phyloP scores from a whole-genome alignment of 495 filamentous ascomycete species.

The Penicillium psychrofluorescens region DNA sequence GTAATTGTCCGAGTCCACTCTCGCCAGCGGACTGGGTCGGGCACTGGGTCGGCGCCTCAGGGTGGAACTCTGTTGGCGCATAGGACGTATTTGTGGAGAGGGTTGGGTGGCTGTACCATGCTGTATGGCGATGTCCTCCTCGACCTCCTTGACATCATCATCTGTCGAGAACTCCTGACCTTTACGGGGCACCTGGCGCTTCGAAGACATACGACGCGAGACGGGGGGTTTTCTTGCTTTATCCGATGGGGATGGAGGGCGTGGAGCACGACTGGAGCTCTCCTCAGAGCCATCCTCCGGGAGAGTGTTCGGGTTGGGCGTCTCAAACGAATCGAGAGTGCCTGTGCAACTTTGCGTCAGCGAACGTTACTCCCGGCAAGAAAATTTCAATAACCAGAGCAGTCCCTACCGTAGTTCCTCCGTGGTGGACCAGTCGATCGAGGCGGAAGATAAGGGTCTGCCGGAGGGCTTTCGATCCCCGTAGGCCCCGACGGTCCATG shows the following conservation, averaged over 20 bases:
- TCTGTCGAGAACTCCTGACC: slow-evolving; percentile 91
- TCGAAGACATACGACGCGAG: slow-evolving; percentile 66
- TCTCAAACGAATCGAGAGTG: slow-evolving; percentile 27
- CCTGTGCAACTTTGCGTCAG: slow-evolving; percentile 17
- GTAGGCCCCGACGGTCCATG: slow-evolving; percentile 5
- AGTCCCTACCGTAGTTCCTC: slow-evolving; percentile 28
- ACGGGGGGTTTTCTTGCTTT: slow-evolving; percentile 66
- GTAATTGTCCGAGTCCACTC: slow-evolving; percentile 49
- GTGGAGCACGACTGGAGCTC: slow-evolving; percentile 15
- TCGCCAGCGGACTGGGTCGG: slow-evolving; percentile 50
- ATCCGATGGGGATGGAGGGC: slow-evolving; percentile 48
- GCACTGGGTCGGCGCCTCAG: slow-evolving; percentile 59
- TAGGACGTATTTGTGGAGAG: slow-evolving; percentile 33
- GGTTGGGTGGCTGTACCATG: slow-evolving; percentile 23
- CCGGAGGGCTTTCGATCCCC: slow-evolving; percentile 6
- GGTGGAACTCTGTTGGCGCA: slow-evolving; percentile 51
- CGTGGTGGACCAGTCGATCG: slow-evolving; percentile 15
- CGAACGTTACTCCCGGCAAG: slow-evolving; percentile 5
- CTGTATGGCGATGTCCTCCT: slow-evolving; percentile 42
- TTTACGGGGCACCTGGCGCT: slow-evolving; percentile 63
- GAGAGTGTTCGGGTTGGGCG: slow-evolving; percentile 16
- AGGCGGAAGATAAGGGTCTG: slow-evolving; percentile 3
- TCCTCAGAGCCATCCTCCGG: slow-evolving; percentile 28
- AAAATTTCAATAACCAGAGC: slow-evolving; percentile 6
- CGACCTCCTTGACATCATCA: slow-evolving; percentile 80